A percentile compares a stretch with the other conserved stretches of the same genome.
These are phyloP conservation scores for Chytriomyces sp. DNA, from an alignment of 192 early-diverging fungal genomes.

Conservation along the genomic window DNA sequence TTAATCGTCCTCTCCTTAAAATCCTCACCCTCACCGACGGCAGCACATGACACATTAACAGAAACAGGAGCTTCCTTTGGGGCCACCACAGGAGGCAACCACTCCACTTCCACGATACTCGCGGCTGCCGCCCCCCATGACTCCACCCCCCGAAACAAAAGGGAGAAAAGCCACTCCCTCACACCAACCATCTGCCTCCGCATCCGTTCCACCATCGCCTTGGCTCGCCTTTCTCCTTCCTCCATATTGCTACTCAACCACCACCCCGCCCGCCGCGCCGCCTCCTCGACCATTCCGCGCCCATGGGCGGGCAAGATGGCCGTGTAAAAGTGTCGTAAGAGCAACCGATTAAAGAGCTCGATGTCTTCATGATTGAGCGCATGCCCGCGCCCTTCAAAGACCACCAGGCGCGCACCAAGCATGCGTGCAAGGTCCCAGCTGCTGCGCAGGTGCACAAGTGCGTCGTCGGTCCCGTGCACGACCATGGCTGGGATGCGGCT, in stretches of 20 bases:
- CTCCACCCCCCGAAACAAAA: neutral
- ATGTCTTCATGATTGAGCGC: conserved; percentile 38
- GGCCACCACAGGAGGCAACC: neutral
- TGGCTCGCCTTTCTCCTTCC: neutral
- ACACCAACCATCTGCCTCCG: conserved; percentile 16
- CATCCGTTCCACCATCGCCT: neutral
- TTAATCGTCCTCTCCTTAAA: too few species aligned
- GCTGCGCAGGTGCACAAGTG: conserved; percentile 22
- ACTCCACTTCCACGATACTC: neutral
- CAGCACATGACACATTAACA: too few species aligned
- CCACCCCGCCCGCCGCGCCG: conserved; percentile 25
- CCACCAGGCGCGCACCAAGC: conserved; percentile 30
- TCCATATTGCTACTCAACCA: too few species aligned
- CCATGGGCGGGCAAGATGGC: neutral
- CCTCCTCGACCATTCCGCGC: neutral
- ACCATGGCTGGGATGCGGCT: conserved; percentile 34
- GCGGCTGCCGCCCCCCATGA: too few species aligned
- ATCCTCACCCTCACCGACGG: too few species aligned
- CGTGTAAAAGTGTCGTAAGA: conserved; percentile 32
- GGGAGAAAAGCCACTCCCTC: neutral
- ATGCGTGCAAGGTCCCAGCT: conserved; percentile 11
- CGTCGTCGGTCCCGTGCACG: conserved; percentile 37
- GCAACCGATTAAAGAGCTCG: conserved; percentile 29
- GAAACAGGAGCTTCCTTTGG: too few species aligned
- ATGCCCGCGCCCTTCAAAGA: conserved; percentile 39